Evolutionary conservation across 768 basidiomycete genomes (phyloP), one percentile per base, ranked within the genome.

Genomic region (Tulasnella sp.): DNA sequence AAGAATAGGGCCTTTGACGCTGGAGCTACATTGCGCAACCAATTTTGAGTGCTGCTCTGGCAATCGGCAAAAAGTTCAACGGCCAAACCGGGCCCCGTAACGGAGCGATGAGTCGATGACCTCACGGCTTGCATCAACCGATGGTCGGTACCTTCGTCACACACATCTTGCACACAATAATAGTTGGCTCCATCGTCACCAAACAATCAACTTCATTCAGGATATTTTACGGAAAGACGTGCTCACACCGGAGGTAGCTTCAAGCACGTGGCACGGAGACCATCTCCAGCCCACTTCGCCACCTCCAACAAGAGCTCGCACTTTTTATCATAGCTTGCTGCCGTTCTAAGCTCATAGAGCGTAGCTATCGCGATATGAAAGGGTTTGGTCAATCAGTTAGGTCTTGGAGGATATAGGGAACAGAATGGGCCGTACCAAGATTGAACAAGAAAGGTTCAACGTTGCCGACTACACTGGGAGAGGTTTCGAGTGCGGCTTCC

Each of bases 371-470:
- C 22, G n/a, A 72, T n/a, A 48, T 14, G 75, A 31, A 54, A 3
- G 34, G 20, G 3, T 40, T 16, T 28, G n/a, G 46, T 76, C 28
- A 81, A 76, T 44, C 14, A 77, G 48, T 28, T 28, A 28, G 58
- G 64, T 18, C 46, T 54, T 28, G 22, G 40, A 12, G 31, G 20
- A 20, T 46, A 80, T 4, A 28, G 28, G 64, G 64, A 20, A 16
- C 8, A 14, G 14, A n/a, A 48, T 18, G 20, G 28, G 1, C 86
- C 92, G 81, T 84, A 95, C 95, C 93, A 9, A 96, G 88, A 82
- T 96, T 96, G 86, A 96, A 96, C 69, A 96, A 84, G 86, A 94
- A 94, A 6, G 94, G 94, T 83, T 96, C 94, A 9, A 93, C 93
- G 37, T 92, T 89, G 18, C 93, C 92, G 12, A 93, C 90, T 74